Percentiles rank a stretch among this genome's conserved stretches.
phyloP scores from a whole-genome alignment of 345 rosid genomes.

The Lepidium africanum region DNA sequence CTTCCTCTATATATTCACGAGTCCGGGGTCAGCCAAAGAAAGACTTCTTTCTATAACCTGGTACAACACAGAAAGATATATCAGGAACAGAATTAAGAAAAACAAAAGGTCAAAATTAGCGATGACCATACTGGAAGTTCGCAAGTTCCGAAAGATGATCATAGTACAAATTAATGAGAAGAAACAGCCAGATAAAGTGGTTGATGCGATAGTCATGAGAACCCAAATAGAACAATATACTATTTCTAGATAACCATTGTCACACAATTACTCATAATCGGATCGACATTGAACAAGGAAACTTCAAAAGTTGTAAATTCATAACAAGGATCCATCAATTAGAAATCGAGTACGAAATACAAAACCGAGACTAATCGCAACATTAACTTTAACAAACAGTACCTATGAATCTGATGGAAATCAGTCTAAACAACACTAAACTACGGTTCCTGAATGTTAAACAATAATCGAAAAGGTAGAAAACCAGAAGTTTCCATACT shows the following conservation, averaged over 20 bases:
- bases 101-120: not conserved
- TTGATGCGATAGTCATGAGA: not conserved
- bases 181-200: not conserved
- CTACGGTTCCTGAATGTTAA: not conserved
- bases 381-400: not conserved
- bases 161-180: not conserved
- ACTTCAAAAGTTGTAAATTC: not conserved
- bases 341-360: not conserved
- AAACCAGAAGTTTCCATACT: not conserved
- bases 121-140: not conserved
- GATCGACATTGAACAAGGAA: not conserved
- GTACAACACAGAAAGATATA: not conserved
- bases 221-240: not conserved
- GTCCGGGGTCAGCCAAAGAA: not conserved
- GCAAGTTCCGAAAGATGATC: not conserved
- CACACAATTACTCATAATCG: not conserved
- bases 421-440: not conserved
- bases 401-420: not conserved
- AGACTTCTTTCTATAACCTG: not conserved
- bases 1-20: conserved; percentile 5
- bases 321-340: not conserved
- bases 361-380: not conserved
- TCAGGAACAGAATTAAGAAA: not conserved
- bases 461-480: not conserved
- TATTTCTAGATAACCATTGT: not conserved